Percentiles rank a stretch among this genome's conserved stretches.
These are phyloP conservation scores for Fusarium bulbicola DNA, from an alignment of 2,329 filamentous ascomycete genomes.

Conservation along the genomic window DNA sequence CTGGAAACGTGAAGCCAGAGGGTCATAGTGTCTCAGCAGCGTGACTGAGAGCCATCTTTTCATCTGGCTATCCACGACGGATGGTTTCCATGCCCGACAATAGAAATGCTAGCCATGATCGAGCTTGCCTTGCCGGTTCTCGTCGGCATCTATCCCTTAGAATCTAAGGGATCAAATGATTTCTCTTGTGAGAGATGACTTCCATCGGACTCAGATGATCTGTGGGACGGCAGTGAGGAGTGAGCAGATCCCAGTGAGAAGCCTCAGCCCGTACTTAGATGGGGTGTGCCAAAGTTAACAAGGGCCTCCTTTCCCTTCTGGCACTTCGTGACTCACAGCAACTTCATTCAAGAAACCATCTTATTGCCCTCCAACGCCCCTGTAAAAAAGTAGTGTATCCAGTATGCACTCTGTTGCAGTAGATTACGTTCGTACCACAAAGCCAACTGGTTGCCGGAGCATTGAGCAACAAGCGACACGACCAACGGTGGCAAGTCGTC, in stretches of 20 bases:
- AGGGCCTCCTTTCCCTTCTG: neutral
- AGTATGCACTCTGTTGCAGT: fast-evolving
- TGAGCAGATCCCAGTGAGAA: neutral
- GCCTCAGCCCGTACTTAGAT: neutral
- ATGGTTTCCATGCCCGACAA: no score
- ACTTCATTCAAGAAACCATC: neutral
- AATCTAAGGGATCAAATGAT: no score
- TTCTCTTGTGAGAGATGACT: neutral
- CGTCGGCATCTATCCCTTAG: no score
- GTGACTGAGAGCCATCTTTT: no score
- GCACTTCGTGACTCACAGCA: no score
- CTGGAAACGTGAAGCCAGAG: no score
- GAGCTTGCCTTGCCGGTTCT: no score
- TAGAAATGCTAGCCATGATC: no score
- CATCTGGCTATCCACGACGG: no score
- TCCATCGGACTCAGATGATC: neutral
- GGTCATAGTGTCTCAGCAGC: no score
- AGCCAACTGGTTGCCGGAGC: fast-evolving
- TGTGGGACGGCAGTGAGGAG: neutral
- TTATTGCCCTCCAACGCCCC: neutral
- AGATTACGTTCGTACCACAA: fast-evolving
- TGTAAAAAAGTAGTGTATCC: fast-evolving
- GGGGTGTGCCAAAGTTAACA: neutral
- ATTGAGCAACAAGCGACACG: neutral
- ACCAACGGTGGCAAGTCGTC: neutral